A percentile compares a stretch with the other conserved stretches of the same genome.
phyloP scores from a whole-genome alignment of 208 protist genomes.

The Wallacemonas sp. region DNA sequence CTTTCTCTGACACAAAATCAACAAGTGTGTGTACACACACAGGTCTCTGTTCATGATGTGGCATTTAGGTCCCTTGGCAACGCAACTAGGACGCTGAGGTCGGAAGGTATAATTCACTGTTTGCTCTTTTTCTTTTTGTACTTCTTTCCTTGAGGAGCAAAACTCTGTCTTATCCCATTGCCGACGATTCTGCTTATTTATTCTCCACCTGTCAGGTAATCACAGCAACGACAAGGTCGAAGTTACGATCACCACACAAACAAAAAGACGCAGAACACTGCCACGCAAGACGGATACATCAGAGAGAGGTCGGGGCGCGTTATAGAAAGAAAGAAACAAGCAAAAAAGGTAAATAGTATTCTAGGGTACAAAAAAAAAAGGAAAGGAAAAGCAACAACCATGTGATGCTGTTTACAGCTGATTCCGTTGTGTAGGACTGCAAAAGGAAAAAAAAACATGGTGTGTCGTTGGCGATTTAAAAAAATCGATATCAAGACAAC shows the following conservation, averaged over 20 bases:
- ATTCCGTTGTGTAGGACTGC: neutral
- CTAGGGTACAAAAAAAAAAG: conserved; percentile 20
- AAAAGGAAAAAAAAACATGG: neutral
- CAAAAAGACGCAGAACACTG: conserved; percentile 8
- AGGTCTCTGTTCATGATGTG: no score
- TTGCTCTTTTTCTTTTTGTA: neutral
- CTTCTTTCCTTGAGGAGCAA: no score
- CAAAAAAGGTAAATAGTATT: conserved; percentile 10
- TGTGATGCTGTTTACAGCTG: neutral
- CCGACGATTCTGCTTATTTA: no score
- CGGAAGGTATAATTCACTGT: neutral
- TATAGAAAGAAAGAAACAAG: conserved; percentile 4
- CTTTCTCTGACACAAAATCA: neutral
- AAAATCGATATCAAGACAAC: conserved; percentile 3
- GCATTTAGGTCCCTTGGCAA: no score
- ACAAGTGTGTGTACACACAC: no score
- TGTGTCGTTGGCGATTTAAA: conserved; percentile 4
- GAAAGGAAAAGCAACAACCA: conserved; percentile 22
- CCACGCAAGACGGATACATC: neutral
- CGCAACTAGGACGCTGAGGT: no score
- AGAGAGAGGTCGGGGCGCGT: neutral
- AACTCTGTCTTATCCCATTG: no score
- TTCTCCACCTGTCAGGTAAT: no score
- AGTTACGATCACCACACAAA: no score
- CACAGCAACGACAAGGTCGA: no score